Percentiles rank a stretch among this genome's conserved stretches.
Conservation (phyloP, 441 rosid species). For the Biscutella laevigata region DNA sequence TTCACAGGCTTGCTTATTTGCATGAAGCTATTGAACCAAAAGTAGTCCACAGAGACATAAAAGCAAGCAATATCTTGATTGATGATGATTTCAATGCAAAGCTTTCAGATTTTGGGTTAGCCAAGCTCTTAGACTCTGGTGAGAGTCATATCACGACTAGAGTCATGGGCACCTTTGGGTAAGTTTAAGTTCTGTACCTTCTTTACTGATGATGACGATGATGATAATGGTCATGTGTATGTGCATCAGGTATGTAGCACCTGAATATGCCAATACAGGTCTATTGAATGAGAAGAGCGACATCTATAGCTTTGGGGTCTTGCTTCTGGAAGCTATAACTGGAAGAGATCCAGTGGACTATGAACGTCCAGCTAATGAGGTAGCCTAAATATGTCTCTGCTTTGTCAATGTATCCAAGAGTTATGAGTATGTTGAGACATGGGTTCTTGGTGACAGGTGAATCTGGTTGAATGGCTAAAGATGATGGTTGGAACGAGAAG, state of each 20-base stretch:
- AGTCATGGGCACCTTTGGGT: slow-evolving; percentile 82
- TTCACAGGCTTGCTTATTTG: slow-evolving; percentile 63
- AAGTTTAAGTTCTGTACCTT: slow-evolving; percentile 14
- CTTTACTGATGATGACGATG: not conserved
- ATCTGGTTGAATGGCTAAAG: slow-evolving; percentile 94
- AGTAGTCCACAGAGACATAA: slow-evolving; percentile 74
- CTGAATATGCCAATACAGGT: slow-evolving; percentile 95
- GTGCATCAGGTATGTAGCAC: slow-evolving; percentile 77
- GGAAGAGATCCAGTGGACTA: slow-evolving; percentile 98
- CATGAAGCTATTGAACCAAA: slow-evolving; percentile 84
- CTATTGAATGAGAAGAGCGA: slow-evolving; percentile 91
- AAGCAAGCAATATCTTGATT: slow-evolving; percentile 71
- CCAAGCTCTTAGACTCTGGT: slow-evolving; percentile 63
- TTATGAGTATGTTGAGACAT: slow-evolving; percentile 17
- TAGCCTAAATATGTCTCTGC: slow-evolving; percentile 12
- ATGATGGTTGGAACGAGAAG: slow-evolving; percentile 89
- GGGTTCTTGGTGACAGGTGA: slow-evolving; percentile 46
- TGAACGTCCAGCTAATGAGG: slow-evolving; percentile 88
- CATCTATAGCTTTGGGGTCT: slow-evolving; percentile 89
- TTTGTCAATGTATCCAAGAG: slow-evolving; percentile 22
- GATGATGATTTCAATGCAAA: slow-evolving; percentile 63
- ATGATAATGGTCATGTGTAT: slow-evolving; percentile 6
- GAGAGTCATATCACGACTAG: slow-evolving; percentile 71
- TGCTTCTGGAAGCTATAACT: slow-evolving; percentile 78
- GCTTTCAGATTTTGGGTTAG: slow-evolving; percentile 78